A percentile compares a stretch with the other conserved stretches of the same genome.
Conservation (phyloP, 2,329 filamentous ascomycete species). For the Ambrosiella cleistominuta region DNA sequence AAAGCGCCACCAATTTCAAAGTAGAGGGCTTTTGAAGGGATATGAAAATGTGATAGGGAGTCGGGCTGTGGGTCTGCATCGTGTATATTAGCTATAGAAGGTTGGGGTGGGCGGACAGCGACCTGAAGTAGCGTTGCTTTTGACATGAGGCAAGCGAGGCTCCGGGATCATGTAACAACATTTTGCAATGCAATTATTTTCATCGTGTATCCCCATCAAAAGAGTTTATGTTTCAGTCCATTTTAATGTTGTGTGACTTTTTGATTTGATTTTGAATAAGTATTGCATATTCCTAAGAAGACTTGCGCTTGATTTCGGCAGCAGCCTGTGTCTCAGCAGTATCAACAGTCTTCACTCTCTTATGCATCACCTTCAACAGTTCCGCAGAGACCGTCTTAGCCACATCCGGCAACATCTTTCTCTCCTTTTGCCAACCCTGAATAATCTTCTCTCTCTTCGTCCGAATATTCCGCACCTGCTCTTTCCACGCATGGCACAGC, state of each 20-base stretch:
- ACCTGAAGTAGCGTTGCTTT: background rate
- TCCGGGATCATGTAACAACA: background rate
- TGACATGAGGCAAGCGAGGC: background rate
- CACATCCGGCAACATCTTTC: conserved; percentile 28
- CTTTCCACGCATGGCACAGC: conserved; percentile 32
- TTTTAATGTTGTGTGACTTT: background rate
- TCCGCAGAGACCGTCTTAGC: conserved; percentile 30
- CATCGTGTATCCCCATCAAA: background rate
- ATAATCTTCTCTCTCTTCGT: conserved; percentile 31
- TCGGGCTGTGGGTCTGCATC: background rate
- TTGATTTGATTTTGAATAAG: background rate
- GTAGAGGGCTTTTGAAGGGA: background rate
- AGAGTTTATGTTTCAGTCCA: background rate
- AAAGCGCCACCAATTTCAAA: background rate
- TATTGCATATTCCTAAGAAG: background rate
- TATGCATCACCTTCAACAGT: conserved; percentile 33
- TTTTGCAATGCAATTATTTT: conserved; percentile 4
- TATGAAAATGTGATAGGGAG: background rate
- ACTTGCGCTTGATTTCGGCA: conserved; percentile 21
- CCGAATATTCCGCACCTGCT: conserved; percentile 29
- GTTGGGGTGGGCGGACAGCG: background rate
- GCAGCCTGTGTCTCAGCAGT: conserved; percentile 31
- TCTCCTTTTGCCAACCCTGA: conserved; percentile 31
- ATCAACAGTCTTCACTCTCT: conserved; percentile 34
- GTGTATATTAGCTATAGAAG: background rate